Evolutionary conservation across 2,329 filamentous ascomycete species (phyloP).

Genomic region (Xylaria sp.): DNA sequence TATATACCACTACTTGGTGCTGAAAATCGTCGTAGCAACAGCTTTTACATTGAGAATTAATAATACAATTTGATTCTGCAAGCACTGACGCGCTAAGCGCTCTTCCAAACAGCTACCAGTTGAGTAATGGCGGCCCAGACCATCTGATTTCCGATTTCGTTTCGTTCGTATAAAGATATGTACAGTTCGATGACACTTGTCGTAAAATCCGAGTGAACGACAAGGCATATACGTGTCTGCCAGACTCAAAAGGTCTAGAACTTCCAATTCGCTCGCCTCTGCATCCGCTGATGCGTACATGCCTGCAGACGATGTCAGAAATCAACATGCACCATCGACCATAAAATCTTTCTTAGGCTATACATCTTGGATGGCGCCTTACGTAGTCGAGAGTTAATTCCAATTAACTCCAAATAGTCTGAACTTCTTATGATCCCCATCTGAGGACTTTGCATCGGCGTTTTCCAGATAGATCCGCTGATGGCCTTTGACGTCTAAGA

Average conservation of each 20-base stretch:
- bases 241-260: not conserved
- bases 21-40: not conserved
- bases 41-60: not conserved
- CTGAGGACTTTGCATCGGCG: conserved; percentile 57
- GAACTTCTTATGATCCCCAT: conserved; percentile 56
- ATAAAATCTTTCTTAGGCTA: not conserved
- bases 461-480: conserved; percentile 74
- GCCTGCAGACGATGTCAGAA: not conserved
- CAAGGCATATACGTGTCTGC: not conserved
- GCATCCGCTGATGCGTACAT: not conserved
- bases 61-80: conserved; percentile 1
- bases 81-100: not conserved
- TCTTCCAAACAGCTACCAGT: not conserved
- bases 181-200: not conserved
- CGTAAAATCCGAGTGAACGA: not conserved
- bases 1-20: not conserved
- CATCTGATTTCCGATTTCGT: not conserved
- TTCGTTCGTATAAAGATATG: not conserved
- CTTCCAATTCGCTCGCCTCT: not conserved
- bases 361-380: not conserved
- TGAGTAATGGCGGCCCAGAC: not conserved
- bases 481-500: conserved; percentile 80
- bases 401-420: conserved; percentile 73
- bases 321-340: not conserved
- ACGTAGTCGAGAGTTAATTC: conserved; percentile 49